Base-by-base conservation (phyloP, 2,329 filamentous ascomycete species). In the Parastagonospora nodorum region DNA sequence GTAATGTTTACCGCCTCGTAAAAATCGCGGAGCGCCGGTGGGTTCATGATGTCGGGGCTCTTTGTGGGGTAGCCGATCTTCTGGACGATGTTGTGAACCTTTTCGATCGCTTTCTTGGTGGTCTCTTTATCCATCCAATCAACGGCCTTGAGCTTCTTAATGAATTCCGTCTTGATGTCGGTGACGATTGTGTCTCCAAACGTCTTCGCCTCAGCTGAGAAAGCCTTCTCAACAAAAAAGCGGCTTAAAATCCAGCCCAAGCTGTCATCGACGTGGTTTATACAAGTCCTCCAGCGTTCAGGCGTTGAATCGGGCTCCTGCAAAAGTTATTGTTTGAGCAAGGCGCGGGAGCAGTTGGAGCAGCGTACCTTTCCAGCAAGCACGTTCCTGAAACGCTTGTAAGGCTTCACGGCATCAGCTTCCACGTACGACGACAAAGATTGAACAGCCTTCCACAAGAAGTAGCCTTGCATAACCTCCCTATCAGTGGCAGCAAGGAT, bases 181-280 rank as follows among this genome's bases (percentile, higher is more conserved):
- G 82, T 81, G n/a, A 90, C 82, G 58, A 92, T 85, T 46, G 84
- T 80, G 50, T 89, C 84, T 12, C 86, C 86, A 39, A 88, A 82
- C 4, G 82, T 74, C 66, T 88, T 88, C 0, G 86, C 85, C 15
- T 84, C 81, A 10, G 85, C 80, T 0, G 85, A 84, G 62, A 90
- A 90, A 1, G 86, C 81, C 42, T 84, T 83, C 54, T 89, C 82
- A 2, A 90, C 79, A 56, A 86, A 91, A 74, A 90, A 89, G 16
- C 86, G 83, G 64, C 85, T 87, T 12, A 89, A 74, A 42, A 88
- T 86, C 86, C 87, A 90, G 2, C 82, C 82, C 16, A 90, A 68
- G 5, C 82, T 80, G 16, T 72, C 68, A 55, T 88, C 84, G 5
- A 87, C 78, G 30, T 80, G 77, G 7, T 67, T 67, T 27, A 89